Percentiles rank a stretch among this genome's conserved stretches.
These are phyloP conservation scores for Maudiozyma turicensis DNA, from an alignment of 805 yeast species.

Conservation along the genomic window DNA sequence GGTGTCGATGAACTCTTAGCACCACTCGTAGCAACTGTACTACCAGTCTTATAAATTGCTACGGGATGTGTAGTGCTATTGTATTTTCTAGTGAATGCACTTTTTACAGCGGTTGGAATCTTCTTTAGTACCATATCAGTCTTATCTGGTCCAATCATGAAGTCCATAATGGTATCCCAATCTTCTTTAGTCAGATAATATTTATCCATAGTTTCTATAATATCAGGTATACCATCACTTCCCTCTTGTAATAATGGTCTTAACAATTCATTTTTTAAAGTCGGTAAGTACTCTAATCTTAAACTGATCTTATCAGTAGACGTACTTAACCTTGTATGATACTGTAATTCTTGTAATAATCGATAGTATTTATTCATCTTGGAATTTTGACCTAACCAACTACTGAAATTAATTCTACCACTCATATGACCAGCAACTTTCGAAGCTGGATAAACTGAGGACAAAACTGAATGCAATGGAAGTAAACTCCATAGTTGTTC, in stretches of 20 bases:
- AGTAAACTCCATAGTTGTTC: conserved; percentile 92
- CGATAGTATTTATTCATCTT: conserved; percentile 71
- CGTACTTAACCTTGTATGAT: conserved; percentile 74
- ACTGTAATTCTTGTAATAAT: conserved; percentile 74
- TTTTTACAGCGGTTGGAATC: conserved; percentile 67
- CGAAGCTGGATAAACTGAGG: conserved; percentile 72
- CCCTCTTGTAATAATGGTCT: conserved; percentile 49
- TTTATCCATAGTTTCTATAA: conserved; percentile 67
- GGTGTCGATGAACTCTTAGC: conserved; percentile 17
- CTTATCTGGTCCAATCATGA: conserved; percentile 57
- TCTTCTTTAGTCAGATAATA: conserved; percentile 85
- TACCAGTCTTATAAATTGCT: conserved; percentile 69
- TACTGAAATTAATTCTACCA: conserved; percentile 68
- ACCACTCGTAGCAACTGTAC: conserved; percentile 34
- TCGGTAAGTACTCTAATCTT: conserved; percentile 67
- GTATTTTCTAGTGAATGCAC: conserved; percentile 80
- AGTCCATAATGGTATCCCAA: conserved; percentile 81
- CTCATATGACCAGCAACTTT: conserved; percentile 61
- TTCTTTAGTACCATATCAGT: conserved; percentile 42
- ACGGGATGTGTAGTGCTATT: conserved; percentile 73
- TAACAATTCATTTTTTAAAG: conserved; percentile 45
- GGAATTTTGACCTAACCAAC: conserved; percentile 87
- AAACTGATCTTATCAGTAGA: conserved; percentile 67
- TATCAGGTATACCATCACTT: conserved; percentile 53
- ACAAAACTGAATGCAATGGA: conserved; percentile 83